Percentiles rank a stretch among this genome's conserved stretches.
These are phyloP conservation scores for Fusarium armeniacum DNA, from an alignment of 2,329 filamentous ascomycete species.

Conservation along the genomic window DNA sequence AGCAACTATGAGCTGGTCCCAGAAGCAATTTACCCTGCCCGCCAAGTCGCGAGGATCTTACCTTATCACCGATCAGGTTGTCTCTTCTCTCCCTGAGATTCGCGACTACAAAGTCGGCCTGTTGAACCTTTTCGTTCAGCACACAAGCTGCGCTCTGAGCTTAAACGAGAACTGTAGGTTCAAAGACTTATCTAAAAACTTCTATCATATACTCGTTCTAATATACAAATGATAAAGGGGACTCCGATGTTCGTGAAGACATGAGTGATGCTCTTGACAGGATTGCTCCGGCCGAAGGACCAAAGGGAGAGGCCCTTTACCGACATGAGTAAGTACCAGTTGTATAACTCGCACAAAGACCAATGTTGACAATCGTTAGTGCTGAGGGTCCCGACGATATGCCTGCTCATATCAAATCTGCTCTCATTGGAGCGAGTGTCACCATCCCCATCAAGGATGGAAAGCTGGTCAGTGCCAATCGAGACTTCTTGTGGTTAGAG, in stretches of 20 bases:
- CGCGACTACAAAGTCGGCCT: constrained; percentile 86
- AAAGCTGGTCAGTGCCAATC: constrained; percentile 70
- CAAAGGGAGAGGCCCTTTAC: constrained; percentile 80
- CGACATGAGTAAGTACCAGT: constrained; percentile 69
- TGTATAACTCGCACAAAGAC: not conserved
- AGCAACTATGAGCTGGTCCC: constrained; percentile 78
- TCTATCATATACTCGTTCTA: constrained; percentile 55
- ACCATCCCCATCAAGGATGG: constrained; percentile 93
- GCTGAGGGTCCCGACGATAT: constrained; percentile 95
- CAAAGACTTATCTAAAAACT: not conserved
- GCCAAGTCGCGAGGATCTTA: constrained; percentile 85
- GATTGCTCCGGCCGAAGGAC: constrained; percentile 83
- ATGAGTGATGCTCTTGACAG: constrained; percentile 95
- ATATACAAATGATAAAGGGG: constrained; percentile 59
- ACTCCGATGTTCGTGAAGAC: constrained; percentile 86
- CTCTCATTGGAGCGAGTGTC: constrained; percentile 88
- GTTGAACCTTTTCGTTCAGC: constrained; percentile 92
- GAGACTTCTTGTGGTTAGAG: not conserved
- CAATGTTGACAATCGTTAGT: constrained; percentile 53
- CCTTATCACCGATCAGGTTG: constrained; percentile 85
- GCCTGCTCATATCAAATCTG: constrained; percentile 97
- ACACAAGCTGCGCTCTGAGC: constrained; percentile 90
- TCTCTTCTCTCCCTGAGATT: constrained; percentile 82
- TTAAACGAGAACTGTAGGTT: constrained; percentile 87
- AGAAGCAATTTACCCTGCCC: constrained; percentile 87